phyloP scores from a whole-genome alignment of 2,329 filamentous ascomycete species.

The Clarireedia sp. region DNA sequence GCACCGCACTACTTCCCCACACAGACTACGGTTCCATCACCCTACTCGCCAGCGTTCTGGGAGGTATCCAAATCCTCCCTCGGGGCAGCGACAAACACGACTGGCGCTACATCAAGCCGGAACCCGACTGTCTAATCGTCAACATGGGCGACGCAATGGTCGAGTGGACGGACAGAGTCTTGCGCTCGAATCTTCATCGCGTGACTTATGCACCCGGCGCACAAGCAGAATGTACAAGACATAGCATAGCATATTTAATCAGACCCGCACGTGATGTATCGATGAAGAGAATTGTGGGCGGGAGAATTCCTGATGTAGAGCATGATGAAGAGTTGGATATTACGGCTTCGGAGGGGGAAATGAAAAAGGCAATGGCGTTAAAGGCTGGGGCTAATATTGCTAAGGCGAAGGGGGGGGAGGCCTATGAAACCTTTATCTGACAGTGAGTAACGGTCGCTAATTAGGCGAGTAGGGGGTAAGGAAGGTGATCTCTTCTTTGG shows the following conservation, averaged over 20 bases:
- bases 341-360: slow-evolving; percentile 11
- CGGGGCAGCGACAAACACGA: slow-evolving; percentile 22
- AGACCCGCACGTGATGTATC: slow-evolving; percentile 36
- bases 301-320: slow-evolving; percentile 1
- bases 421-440: not conserved
- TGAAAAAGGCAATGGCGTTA: slow-evolving; percentile 3
- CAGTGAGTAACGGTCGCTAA: no score
- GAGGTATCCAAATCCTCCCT: slow-evolving; percentile 30
- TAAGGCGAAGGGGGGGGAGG: not conserved
- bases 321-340: slow-evolving; percentile 2
- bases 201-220: slow-evolving; percentile 23
- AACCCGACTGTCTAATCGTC: slow-evolving; percentile 28
- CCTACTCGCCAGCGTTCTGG: slow-evolving; percentile 21
- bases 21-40: slow-evolving; percentile 3
- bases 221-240: slow-evolving; percentile 28
- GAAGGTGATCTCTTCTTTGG: no score
- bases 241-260: slow-evolving; percentile 45
- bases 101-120: slow-evolving; percentile 29
- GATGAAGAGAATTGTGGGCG: slow-evolving; percentile 13
- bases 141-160: slow-evolving; percentile 31
- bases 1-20: slow-evolving; percentile 3
- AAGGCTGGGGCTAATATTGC: not conserved
- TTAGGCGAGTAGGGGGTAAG: no score
- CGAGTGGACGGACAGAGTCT: slow-evolving; percentile 23
- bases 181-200: slow-evolving; percentile 25